Evolutionary conservation across 208 protist species (phyloP).

Genomic region (Trypanosoma brucei): DNA sequence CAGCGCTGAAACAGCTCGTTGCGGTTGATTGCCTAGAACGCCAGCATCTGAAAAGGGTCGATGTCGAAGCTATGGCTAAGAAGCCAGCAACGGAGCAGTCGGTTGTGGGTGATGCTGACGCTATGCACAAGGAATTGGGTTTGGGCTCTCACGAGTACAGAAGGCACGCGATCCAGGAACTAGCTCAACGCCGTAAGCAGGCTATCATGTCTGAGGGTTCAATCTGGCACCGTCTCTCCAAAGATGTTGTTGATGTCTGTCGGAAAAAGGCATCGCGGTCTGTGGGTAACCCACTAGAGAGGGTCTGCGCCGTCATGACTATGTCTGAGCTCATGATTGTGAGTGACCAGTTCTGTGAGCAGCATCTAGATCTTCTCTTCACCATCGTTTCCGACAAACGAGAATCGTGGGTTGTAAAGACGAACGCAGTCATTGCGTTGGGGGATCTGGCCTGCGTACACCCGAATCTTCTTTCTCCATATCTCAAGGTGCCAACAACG

Average conservation of each 20-base stretch:
- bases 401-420: slow-evolving; percentile 85
- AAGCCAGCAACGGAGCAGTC: slow-evolving; percentile 2
- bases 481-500: slow-evolving; percentile 60
- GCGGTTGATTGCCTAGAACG: slow-evolving; percentile 76
- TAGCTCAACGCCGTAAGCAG: slow-evolving; percentile 52
- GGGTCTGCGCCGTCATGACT: slow-evolving; percentile 78
- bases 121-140: slow-evolving; percentile 86
- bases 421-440: slow-evolving; percentile 83
- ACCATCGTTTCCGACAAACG: slow-evolving; percentile 60
- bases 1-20: slow-evolving; percentile 84
- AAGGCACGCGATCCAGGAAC: slow-evolving; percentile 81
- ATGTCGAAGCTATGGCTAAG: slow-evolving; percentile 13
- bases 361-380: slow-evolving; percentile 78
- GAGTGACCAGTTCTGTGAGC: slow-evolving; percentile 62
- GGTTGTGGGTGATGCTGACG: slow-evolving; percentile 34
- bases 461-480: slow-evolving; percentile 79
- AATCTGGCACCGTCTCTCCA: slow-evolving; percentile 58
- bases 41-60: slow-evolving; percentile 64
- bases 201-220: slow-evolving; percentile 73
- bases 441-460: slow-evolving; percentile 88
- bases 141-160: slow-evolving; percentile 72
- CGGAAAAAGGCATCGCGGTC: slow-evolving; percentile 36
- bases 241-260: slow-evolving; percentile 52
- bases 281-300: slow-evolving; percentile 40
- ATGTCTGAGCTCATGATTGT: slow-evolving; percentile 86